phyloP scores from a whole-genome alignment of 192 early-diverging fungal species.

The Entomortierella lignicola region DNA sequence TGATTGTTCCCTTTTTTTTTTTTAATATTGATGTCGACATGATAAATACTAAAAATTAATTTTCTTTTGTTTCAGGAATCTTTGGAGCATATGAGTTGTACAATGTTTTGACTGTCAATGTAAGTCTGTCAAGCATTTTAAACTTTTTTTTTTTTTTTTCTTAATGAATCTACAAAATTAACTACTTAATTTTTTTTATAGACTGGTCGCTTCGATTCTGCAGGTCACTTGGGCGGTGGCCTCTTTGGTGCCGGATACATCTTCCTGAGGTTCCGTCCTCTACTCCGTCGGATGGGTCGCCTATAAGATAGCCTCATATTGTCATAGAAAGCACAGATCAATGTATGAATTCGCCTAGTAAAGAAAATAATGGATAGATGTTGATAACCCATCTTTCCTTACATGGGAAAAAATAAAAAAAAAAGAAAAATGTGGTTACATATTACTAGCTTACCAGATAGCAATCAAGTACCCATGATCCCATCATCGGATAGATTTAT shows the following conservation, averaged over 20 bases:
- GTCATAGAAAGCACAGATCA: too few species aligned
- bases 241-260: conserved; percentile 59
- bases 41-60: not conserved
- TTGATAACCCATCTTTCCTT: too few species aligned
- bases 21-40: not conserved
- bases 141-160: not conserved
- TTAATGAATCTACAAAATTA: not conserved
- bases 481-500: too few species aligned
- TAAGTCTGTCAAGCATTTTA: not conserved
- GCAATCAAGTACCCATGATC: too few species aligned
- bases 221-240: conserved; percentile 61
- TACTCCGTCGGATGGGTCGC: conserved; percentile 17
- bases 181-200: conserved; percentile 8
- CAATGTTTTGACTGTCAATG: conserved; percentile 39
- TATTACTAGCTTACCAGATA: too few species aligned
- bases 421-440: too few species aligned
- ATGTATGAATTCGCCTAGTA: too few species aligned
- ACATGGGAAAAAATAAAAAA: too few species aligned
- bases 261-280: conserved; percentile 50
- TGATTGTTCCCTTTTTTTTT: not conserved
- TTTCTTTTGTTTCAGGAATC: conserved; percentile 46
- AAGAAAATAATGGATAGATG: too few species aligned
- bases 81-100: conserved; percentile 64
- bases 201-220: conserved; percentile 59
- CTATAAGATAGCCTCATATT: not conserved